Conservation (phyloP, 495 filamentous ascomycete species). For the Collariella sp. region DNA sequence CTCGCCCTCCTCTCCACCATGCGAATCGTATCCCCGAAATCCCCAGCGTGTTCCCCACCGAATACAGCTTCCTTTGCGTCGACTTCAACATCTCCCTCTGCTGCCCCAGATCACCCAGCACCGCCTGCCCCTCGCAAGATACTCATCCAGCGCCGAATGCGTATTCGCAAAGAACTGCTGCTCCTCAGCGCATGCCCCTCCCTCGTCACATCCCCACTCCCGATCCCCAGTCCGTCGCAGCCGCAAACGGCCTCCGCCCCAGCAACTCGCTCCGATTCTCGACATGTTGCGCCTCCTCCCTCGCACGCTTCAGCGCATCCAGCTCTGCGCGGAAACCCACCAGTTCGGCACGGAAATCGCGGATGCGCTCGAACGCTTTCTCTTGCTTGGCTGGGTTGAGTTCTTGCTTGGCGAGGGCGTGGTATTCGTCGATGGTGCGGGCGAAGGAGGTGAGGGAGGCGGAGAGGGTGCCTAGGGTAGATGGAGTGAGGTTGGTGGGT, state of each 20-base stretch:
- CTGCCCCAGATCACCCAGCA: conserved; percentile 78
- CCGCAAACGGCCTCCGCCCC: conserved; percentile 78
- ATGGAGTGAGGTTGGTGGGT: conserved; percentile 24
- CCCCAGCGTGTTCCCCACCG: conserved; percentile 86
- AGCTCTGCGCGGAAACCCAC: conserved; percentile 68
- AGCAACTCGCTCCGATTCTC: conserved; percentile 76
- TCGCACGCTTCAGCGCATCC: conserved; percentile 61
- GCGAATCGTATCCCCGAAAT: conserved; percentile 90
- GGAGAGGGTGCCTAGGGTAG: conserved; percentile 44
- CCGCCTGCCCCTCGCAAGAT: conserved; percentile 84
- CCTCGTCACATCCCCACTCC: conserved; percentile 51
- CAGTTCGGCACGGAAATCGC: conserved; percentile 77
- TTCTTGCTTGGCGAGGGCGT: conserved; percentile 74
- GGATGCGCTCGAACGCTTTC: conserved; percentile 78
- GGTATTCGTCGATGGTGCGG: conserved; percentile 91
- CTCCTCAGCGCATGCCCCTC: conserved; percentile 83
- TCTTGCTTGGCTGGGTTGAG: conserved; percentile 78
- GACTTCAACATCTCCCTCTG: conserved; percentile 92
- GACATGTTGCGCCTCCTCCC: conserved; percentile 65
- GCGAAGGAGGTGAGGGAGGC: conserved; percentile 82
- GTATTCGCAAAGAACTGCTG: conserved; percentile 76
- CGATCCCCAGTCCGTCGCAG: conserved; percentile 59
- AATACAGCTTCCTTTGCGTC: conserved; percentile 84
- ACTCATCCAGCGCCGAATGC: conserved; percentile 80
- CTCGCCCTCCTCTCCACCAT: conserved; percentile 87